Conservation (phyloP, 148 eudicot genomes). For the Dianthus caryophyllus region DNA sequence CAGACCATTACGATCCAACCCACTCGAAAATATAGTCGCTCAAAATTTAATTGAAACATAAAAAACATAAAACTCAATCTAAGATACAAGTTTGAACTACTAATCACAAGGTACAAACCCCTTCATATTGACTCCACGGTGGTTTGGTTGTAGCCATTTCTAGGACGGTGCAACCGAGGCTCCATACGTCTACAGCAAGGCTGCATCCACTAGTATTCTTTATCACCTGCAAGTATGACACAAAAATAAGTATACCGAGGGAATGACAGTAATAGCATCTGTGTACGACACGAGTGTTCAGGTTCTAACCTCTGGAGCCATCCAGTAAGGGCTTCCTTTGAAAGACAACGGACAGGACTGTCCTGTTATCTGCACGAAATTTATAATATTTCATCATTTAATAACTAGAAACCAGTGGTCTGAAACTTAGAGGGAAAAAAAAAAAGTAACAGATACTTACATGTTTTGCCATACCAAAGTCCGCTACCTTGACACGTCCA, state of each 20-base stretch:
- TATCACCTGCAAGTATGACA: conserved; percentile 50
- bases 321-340: conserved; percentile 98
- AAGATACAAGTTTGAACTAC: conserved; percentile 3
- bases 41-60: neutral
- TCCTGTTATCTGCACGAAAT: conserved; percentile 68
- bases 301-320: conserved; percentile 90
- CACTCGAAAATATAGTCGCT: neutral
- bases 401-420: conserved; percentile 1
- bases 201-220: conserved; percentile 64
- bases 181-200: conserved; percentile 93
- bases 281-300: conserved; percentile 1
- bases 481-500: conserved; percentile 92
- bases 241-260: conserved; percentile 11
- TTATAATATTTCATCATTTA: neutral
- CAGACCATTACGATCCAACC: conserved; percentile 11
- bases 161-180: conserved; percentile 93
- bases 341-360: conserved; percentile 86
- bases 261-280: neutral
- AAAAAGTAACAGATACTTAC: conserved; percentile 45
- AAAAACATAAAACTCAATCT: neutral
- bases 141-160: conserved; percentile 96
- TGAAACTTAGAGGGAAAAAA: neutral
- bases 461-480: conserved; percentile 99
- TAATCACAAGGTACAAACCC: conserved; percentile 51
- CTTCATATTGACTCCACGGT: conserved; percentile 97